Conservation (phyloP, 495 filamentous ascomycete species). For the Margaritispora aquatica region DNA sequence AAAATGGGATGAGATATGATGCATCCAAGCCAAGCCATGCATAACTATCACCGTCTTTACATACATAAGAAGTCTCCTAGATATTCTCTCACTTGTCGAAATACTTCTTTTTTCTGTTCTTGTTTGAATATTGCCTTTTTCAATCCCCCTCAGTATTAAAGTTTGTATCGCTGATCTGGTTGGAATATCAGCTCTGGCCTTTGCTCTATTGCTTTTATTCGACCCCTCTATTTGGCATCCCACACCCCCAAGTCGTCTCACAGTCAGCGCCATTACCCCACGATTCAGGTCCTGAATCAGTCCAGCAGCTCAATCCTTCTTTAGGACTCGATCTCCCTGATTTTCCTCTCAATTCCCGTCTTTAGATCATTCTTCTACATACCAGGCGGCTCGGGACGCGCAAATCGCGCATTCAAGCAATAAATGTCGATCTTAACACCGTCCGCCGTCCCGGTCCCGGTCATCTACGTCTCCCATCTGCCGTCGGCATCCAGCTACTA, state of each 20-base stretch:
- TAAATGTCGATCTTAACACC: not conserved
- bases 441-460: constrained; percentile 23
- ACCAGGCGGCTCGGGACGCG: not conserved
- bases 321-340: not conserved
- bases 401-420: not conserved
- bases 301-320: not conserved
- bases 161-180: no score
- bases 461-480: constrained; percentile 62
- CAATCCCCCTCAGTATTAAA: not conserved
- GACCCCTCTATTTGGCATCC: not conserved
- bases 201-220: no score
- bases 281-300: not conserved
- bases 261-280: not conserved
- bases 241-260: not conserved
- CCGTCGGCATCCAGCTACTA: constrained; percentile 77
- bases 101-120: not conserved
- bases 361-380: not conserved
- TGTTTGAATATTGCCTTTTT: not conserved
- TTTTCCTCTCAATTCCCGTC: not conserved
- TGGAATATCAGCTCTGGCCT: no score
- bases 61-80: not conserved
- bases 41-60: no score
- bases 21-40: no score
- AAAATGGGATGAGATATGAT: not conserved
- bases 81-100: not conserved